Conservation (phyloP, 495 filamentous ascomycete genomes). For the Parachaetomium inaequale region DNA sequence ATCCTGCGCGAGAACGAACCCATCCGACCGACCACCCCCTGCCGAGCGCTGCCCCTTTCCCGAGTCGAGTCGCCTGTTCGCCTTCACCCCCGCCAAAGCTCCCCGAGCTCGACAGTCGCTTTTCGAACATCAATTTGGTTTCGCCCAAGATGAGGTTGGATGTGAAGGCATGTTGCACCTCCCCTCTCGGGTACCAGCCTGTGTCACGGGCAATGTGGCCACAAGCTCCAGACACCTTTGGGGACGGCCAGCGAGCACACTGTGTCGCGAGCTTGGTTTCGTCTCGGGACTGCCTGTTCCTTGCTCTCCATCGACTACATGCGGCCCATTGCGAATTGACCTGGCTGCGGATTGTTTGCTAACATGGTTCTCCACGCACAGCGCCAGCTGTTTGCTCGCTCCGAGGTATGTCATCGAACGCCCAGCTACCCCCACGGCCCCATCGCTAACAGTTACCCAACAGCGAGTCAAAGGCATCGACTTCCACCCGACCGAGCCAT, state of each 20-base stretch:
- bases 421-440: conserved; percentile 59
- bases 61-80: background rate
- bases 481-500: conserved; percentile 94
- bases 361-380: conserved; percentile 33
- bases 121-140: background rate
- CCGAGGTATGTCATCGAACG: conserved; percentile 58
- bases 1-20: background rate
- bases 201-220: conserved; percentile 22
- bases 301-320: background rate
- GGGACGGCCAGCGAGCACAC: conserved; percentile 7
- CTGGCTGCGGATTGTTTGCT: conserved; percentile 5
- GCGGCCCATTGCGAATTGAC: background rate
- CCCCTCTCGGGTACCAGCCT: background rate
- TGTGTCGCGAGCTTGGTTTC: background rate
- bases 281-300: background rate
- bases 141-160: conserved; percentile 76
- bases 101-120: conserved; percentile 14
- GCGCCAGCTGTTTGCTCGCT: conserved; percentile 38
- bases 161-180: conserved; percentile 67
- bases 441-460: conserved; percentile 36
- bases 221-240: conserved; percentile 11
- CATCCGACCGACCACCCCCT: background rate
- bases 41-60: conserved; percentile 5
- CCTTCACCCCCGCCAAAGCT: conserved; percentile 27
- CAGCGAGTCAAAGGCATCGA: conserved; percentile 97